phyloP scores from a whole-genome alignment of 192 early-diverging fungal species.

The Coemansia sp. region DNA sequence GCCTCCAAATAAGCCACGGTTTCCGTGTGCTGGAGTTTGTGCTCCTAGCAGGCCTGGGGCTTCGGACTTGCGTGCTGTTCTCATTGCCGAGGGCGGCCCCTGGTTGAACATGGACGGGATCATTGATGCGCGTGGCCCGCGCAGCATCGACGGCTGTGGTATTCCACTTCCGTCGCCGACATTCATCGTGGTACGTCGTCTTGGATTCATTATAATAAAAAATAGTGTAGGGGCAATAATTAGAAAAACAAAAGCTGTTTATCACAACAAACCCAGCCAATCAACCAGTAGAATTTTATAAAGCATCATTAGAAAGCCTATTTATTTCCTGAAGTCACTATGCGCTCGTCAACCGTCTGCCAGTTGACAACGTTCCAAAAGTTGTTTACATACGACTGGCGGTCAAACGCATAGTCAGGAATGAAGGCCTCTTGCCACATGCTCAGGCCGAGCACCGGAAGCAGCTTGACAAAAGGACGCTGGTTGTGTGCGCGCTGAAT shows the following conservation, averaged over 20 bases:
- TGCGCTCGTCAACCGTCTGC: conserved; percentile 43
- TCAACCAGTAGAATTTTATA: conserved; percentile 6
- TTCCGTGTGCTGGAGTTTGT: conserved; percentile 31
- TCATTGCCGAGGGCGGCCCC: conserved; percentile 24
- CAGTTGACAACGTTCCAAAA: conserved; percentile 55
- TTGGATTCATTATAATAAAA: conserved; percentile 22
- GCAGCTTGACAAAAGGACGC: conserved; percentile 28
- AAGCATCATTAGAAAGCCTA: no score
- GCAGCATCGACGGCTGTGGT: conserved; percentile 49
- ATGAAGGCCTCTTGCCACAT: conserved; percentile 57
- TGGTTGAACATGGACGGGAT: conserved; percentile 50
- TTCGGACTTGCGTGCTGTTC: conserved; percentile 31
- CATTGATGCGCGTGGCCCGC: conserved; percentile 48
- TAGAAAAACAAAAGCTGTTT: not conserved
- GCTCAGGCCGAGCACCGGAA: conserved; percentile 47
- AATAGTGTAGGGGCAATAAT: conserved; percentile 2
- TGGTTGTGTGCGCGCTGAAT: conserved; percentile 16
- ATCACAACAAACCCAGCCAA: conserved; percentile 23
- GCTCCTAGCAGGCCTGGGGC: conserved; percentile 26
- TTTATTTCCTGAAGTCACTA: conserved; percentile 9
- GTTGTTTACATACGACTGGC: conserved; percentile 35
- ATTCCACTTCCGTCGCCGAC: conserved; percentile 48
- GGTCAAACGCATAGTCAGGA: conserved; percentile 47
- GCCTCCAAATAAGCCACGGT: conserved; percentile 23
- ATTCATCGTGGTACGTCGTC: conserved; percentile 52